Conservation (phyloP, 129 eudicot genomes). For the Pseudognaphalium luteoalbum region DNA sequence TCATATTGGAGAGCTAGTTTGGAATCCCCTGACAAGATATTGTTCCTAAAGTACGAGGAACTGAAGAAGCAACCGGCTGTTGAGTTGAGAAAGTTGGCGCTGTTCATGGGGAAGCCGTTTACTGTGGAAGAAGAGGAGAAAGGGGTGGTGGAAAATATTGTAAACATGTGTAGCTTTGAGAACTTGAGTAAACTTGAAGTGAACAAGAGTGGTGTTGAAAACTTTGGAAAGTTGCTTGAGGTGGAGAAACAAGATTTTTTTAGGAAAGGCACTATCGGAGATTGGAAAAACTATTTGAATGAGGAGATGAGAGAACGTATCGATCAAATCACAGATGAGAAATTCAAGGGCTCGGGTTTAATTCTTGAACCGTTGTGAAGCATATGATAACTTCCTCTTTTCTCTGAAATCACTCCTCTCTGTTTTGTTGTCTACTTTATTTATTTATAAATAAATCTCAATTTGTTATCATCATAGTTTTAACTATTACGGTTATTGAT, state of each 20-base stretch:
- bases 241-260: neutral
- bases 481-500: neutral
- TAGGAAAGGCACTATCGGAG: slow-evolving; percentile 21
- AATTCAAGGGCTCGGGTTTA: slow-evolving; percentile 9
- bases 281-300: slow-evolving; percentile 12
- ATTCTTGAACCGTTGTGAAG: neutral
- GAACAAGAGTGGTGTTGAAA: slow-evolving; percentile 10
- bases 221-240: neutral
- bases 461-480: too few species aligned
- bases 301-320: slow-evolving; percentile 18
- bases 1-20: slow-evolving; percentile 42
- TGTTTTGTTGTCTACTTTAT: too few species aligned
- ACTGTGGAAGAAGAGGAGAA: slow-evolving; percentile 18
- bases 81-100: slow-evolving; percentile 32
- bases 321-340: neutral
- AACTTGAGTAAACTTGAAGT: slow-evolving; percentile 13
- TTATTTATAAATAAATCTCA: too few species aligned
- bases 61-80: slow-evolving; percentile 28
- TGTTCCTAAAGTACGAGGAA: slow-evolving; percentile 52
- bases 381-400: too few species aligned
- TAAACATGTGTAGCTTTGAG: slow-evolving; percentile 20
- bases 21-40: slow-evolving; percentile 29
- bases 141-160: slow-evolving; percentile 21
- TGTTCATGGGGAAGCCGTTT: slow-evolving; percentile 36
- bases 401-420: too few species aligned